Evolutionary conservation across 768 basidiomycete genomes (phyloP).

Genomic region (Panaeolus cyanescens): DNA sequence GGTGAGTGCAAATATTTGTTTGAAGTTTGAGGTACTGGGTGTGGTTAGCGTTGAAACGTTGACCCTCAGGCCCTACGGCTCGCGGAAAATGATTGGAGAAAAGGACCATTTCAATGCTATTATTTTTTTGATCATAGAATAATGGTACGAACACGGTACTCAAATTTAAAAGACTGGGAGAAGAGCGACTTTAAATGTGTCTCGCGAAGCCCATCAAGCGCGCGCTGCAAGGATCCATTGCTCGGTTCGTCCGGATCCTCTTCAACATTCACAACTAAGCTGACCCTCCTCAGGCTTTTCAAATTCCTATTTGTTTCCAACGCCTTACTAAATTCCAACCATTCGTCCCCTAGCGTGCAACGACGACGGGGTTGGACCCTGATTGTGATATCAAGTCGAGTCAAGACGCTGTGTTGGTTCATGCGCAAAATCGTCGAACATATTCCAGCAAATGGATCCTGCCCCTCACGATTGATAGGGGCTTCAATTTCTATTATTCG

Average conservation of each 20-base stretch:
- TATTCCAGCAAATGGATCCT: not conserved
- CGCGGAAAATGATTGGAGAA: too few species aligned
- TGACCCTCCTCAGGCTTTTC: not conserved
- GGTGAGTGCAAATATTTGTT: too few species aligned
- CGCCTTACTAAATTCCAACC: not conserved
- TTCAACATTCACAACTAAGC: not conserved
- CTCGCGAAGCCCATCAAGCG: not conserved
- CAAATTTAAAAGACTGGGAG: too few species aligned
- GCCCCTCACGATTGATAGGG: not conserved
- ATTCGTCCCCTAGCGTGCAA: not conserved
- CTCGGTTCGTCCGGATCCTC: not conserved
- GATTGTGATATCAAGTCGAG: not conserved
- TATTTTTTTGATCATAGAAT: too few species aligned
- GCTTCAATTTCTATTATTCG: not conserved
- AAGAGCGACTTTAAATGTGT: too few species aligned
- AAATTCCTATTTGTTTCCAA: not conserved
- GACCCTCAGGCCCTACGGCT: too few species aligned
- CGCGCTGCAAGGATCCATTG: not conserved
- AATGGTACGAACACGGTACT: too few species aligned
- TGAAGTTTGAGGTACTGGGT: too few species aligned
- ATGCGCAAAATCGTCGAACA: not conserved
- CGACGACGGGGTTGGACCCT: not conserved
- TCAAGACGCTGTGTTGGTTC: not conserved
- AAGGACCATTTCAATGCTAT: too few species aligned
- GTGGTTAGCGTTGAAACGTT: too few species aligned